These are phyloP conservation scores for Candida stauntonica DNA, from an alignment of 805 yeast genomes.

Conservation along the genomic window DNA sequence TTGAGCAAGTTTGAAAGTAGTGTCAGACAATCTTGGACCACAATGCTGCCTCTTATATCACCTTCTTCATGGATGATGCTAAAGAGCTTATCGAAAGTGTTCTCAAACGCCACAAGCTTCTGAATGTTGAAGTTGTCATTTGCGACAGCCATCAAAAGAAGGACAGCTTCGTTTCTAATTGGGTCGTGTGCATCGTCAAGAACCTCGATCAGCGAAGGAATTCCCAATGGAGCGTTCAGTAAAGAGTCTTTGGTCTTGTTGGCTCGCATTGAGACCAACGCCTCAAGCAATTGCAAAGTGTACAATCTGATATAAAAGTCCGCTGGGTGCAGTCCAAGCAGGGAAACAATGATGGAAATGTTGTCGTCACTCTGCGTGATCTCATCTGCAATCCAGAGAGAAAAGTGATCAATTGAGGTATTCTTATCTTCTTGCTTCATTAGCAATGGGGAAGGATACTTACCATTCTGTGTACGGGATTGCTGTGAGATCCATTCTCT, in stretches of 20 bases:
- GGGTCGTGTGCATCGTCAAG: slow-evolving; percentile 73
- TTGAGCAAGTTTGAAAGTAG: slow-evolving; percentile 67
- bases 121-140: slow-evolving; percentile 83
- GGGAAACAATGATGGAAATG: slow-evolving; percentile 34
- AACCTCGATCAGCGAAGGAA: slow-evolving; percentile 64
- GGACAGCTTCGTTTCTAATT: slow-evolving; percentile 80
- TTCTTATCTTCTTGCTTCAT: slow-evolving; percentile 40
- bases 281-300: slow-evolving; percentile 79
- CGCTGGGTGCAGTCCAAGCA: slow-evolving; percentile 37
- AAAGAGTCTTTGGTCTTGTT: slow-evolving; percentile 68
- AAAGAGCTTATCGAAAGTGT: slow-evolving; percentile 79
- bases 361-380: slow-evolving; percentile 54
- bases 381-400: slow-evolving; percentile 94
- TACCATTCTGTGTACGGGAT: slow-evolving; percentile 69
- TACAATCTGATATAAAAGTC: slow-evolving; percentile 81
- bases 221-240: slow-evolving; percentile 69
- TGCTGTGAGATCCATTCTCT: slow-evolving; percentile 72
- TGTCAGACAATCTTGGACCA: slow-evolving; percentile 87
- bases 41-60: slow-evolving; percentile 79
- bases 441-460: slow-evolving; percentile 70
- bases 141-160: slow-evolving; percentile 78
- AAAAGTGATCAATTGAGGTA: slow-evolving; percentile 67
- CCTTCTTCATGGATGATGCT: slow-evolving; percentile 83
- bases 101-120: slow-evolving; percentile 91
- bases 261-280: slow-evolving; percentile 75